Percentiles rank a stretch among this genome's conserved stretches.
phyloP scores from a whole-genome alignment of 2,329 filamentous ascomycete genomes.

The Colletotrichum filicis region DNA sequence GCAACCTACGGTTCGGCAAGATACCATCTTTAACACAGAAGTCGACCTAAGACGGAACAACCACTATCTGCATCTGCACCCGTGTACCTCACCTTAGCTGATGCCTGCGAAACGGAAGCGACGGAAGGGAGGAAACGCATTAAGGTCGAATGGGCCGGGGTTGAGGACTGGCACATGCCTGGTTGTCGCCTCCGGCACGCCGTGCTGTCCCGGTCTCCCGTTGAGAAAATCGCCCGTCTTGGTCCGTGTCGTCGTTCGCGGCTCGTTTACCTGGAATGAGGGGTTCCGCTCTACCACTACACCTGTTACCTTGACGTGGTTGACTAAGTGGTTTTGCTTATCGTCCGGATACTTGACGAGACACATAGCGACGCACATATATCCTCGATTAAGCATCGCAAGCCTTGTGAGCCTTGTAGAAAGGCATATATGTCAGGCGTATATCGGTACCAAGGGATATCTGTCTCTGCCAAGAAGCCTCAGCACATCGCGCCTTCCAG shows the following conservation, averaged over 20 bases:
- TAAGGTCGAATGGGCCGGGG: slow-evolving; percentile 5
- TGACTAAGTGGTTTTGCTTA: background rate
- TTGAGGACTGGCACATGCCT: slow-evolving; percentile 2
- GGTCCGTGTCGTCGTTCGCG: slow-evolving; percentile 12
- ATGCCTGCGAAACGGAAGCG: slow-evolving; percentile 17
- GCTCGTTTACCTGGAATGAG: slow-evolving; percentile 15
- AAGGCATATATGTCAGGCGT: background rate
- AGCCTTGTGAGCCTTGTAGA: no score
- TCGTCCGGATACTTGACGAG: background rate
- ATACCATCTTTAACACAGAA: no score
- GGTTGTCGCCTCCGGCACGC: background rate
- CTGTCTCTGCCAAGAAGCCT: background rate
- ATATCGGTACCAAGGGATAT: background rate
- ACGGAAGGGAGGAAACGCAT: slow-evolving; percentile 3
- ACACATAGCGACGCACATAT: background rate
- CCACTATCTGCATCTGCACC: background rate
- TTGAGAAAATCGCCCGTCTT: background rate
- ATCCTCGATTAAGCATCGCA: background rate
- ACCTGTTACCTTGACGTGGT: background rate
- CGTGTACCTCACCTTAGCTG: background rate
- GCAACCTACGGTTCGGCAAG: background rate
- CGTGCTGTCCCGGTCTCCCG: background rate
- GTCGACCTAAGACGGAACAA: background rate
- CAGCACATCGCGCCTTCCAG: background rate
- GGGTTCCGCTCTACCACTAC: background rate